Evolutionary conservation across 1,139 yeast genomes (phyloP).

Genomic region (Barnettozyma hawaiiensis): DNA sequence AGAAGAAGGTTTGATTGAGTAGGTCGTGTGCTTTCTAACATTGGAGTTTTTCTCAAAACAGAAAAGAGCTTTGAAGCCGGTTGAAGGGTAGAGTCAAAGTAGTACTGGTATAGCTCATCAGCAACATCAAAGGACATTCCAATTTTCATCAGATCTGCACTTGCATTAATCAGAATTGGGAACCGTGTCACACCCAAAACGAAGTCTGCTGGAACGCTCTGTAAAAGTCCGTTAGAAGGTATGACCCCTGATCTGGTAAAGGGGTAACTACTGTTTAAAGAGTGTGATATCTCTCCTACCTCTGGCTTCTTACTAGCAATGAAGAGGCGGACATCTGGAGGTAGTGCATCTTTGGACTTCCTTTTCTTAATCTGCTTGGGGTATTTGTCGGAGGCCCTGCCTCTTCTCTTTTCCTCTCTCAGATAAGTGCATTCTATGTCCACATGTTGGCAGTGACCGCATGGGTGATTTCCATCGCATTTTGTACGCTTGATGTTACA

Average conservation of each 20-base stretch:
- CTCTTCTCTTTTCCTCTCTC: slow-evolving; percentile 35
- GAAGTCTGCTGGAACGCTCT: slow-evolving; percentile 7
- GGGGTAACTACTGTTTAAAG: neutral
- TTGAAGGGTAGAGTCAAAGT: slow-evolving; percentile 26
- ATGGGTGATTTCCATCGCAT: slow-evolving; percentile 37
- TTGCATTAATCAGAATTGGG: slow-evolving; percentile 26
- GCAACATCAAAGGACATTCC: slow-evolving; percentile 31
- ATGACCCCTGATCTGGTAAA: neutral
- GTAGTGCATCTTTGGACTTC: slow-evolving; percentile 9
- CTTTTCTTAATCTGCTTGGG: slow-evolving; percentile 25
- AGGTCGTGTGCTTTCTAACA: slow-evolving; percentile 26
- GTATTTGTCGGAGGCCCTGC: slow-evolving; percentile 32
- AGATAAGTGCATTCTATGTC: slow-evolving; percentile 32
- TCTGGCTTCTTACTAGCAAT: slow-evolving; percentile 10
- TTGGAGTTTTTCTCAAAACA: slow-evolving; percentile 27
- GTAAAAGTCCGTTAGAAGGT: slow-evolving; percentile 6
- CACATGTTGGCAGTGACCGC: slow-evolving; percentile 32
- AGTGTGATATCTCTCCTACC: neutral
- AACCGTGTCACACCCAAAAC: slow-evolving; percentile 19
- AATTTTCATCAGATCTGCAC: slow-evolving; percentile 19
- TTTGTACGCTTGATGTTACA: slow-evolving; percentile 37
- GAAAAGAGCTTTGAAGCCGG: slow-evolving; percentile 27
- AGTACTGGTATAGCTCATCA: slow-evolving; percentile 33
- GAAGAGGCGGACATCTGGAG: neutral
- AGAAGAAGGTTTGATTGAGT: slow-evolving; percentile 31